Conservation (phyloP, 2,329 filamentous ascomycete genomes). For the Microascus cirrosus region DNA sequence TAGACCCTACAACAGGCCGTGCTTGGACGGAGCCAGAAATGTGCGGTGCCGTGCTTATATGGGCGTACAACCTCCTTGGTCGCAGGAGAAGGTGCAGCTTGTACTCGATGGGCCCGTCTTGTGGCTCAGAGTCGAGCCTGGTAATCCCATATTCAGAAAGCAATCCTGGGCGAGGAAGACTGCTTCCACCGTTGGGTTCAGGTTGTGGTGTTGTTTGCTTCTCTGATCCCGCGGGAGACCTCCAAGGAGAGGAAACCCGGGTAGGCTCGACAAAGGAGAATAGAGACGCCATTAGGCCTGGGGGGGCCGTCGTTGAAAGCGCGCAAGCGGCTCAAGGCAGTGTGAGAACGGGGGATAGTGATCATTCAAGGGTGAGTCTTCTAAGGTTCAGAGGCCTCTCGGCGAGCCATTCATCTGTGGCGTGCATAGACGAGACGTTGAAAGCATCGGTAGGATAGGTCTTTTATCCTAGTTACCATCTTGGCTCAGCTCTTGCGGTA, state of each 20-base stretch:
- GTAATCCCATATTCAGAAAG: conserved; percentile 56
- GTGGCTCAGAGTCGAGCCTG: conserved; percentile 78
- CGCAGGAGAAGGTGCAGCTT: conserved; percentile 84
- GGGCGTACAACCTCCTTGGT: conserved; percentile 61
- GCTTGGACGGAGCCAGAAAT: conserved; percentile 4
- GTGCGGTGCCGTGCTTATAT: conserved; percentile 48
- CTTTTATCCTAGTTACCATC: conserved; percentile 7
- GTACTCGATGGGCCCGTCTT: conserved; percentile 91
- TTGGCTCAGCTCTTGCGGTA: conserved; percentile 1
- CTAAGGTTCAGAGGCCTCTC: not conserved
- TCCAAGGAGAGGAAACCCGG: conserved; percentile 84
- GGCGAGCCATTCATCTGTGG: not conserved
- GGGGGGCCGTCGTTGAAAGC: not conserved
- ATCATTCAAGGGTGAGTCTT: not conserved
- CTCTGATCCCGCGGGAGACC: conserved; percentile 39
- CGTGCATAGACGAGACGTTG: not conserved
- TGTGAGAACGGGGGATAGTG: not conserved
- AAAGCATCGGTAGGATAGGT: not conserved
- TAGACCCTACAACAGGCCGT: conserved; percentile 10
- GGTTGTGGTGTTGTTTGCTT: conserved; percentile 14
- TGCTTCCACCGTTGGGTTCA: conserved; percentile 8
- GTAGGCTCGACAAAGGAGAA: conserved; percentile 90
- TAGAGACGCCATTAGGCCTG: conserved; percentile 66
- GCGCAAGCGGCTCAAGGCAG: not conserved
- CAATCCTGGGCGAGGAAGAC: conserved; percentile 19